Base-by-base conservation (phyloP, 108 stramenopile genomes). In the Stephanodiscus minutulus region DNA sequence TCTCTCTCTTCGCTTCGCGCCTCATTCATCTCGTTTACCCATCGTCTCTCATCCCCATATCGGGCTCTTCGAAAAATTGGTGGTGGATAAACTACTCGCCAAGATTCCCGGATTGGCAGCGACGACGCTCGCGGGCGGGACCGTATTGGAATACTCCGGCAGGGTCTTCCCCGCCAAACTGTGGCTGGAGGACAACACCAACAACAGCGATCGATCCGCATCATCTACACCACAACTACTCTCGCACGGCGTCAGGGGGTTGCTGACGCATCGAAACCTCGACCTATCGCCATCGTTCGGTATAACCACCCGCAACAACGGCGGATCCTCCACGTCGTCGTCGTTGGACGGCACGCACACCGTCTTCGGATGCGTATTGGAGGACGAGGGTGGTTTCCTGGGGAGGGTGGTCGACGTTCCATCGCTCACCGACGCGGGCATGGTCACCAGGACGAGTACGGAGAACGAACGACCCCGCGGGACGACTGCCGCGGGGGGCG, bases 361-460 rank as follows among this genome's bases (percentile, higher is more conserved):
- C 7, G 87, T 95, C 17, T 95, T 95, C 82, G 94, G 94, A 41
- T 84, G 81, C 59, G 25, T 95, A 7, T 31, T 95, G 60, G 75
- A 68, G 52, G 86, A 87, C 54, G 81, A 69, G 3, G 39, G 64
- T 41, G 81, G 81, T 4, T 90, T 91, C 72, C 77, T 95, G 54
- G 72, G 82, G 2, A 53, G 66, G 20, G 66, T 86, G 12, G 58
- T 82, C 63, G 89, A 91, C 71, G 57, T 95, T 12, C 91, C 89
- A 5, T 56, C 68, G 12, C 49, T 80, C 37, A 80, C 79, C 6
- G 76, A 76, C 33, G 18, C 56, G 24, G 76, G 81, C 9, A 82
- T 41, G 47, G 81, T 78, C 0, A 80, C 74, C 59, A 61, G 54
- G 33, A 75, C 77, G 68, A 79, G 33, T 8, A 50, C 3, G 65